phyloP scores from a whole-genome alignment of 108 stramenopile species.

The Skeletonema grethae region DNA sequence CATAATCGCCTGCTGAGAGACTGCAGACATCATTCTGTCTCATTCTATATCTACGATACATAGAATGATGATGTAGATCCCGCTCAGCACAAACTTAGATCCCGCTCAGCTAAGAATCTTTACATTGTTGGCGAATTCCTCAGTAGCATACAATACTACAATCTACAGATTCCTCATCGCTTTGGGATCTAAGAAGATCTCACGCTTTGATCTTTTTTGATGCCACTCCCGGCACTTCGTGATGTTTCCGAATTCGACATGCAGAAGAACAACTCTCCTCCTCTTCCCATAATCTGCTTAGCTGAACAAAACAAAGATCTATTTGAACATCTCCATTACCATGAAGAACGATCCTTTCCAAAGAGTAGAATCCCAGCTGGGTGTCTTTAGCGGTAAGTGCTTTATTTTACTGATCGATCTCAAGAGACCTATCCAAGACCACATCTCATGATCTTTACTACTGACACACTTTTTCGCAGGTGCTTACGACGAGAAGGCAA shows the following conservation, averaged over 20 bases:
- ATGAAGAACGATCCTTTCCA: neutral
- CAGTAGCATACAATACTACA: neutral
- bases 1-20: no score
- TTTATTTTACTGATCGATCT: neutral
- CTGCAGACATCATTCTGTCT: no score
- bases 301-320: neutral
- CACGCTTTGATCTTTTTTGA: neutral
- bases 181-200: neutral
- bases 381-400: neutral
- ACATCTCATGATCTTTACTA: neutral
- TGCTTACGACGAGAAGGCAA: constrained; percentile 13
- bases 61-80: no score
- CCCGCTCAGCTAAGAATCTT: neutral
- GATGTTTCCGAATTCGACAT: neutral
- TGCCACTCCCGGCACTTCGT: neutral
- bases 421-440: neutral
- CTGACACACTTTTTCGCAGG: constrained; percentile 1
- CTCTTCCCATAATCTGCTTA: neutral
- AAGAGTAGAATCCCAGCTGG: neutral
- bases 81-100: no score
- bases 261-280: neutral
- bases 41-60: no score
- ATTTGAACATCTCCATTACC: neutral
- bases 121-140: neutral
- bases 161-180: neutral